A percentile compares a stretch with the other conserved stretches of the same genome.
Evolutionary conservation across 306 rosid genomes (phyloP).

Genomic region (Hylodesmum podocarpum): DNA sequence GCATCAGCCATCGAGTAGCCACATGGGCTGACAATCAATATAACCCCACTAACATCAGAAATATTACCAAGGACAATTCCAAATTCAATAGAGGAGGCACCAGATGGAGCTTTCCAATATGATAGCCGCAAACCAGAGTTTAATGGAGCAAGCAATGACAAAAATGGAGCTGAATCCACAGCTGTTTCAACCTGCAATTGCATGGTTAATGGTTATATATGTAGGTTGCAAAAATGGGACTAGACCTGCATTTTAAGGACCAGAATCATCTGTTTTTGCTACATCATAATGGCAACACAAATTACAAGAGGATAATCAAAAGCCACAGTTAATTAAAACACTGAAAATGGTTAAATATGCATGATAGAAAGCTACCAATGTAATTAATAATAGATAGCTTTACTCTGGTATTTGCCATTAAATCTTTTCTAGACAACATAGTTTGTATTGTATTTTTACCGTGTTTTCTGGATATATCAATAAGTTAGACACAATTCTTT

Average conservation of each 20-base stretch:
- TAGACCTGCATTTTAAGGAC: neutral
- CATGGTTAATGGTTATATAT: constrained; percentile 28
- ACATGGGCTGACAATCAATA: constrained; percentile 83
- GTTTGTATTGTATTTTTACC: constrained; percentile 1
- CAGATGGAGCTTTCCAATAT: constrained; percentile 95
- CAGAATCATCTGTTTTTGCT: neutral
- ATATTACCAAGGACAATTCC: constrained; percentile 69
- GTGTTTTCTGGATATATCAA: constrained; percentile 4
- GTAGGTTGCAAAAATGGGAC: constrained; percentile 17
- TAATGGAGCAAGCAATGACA: constrained; percentile 88
- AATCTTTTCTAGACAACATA: constrained; percentile 1
- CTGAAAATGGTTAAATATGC: constrained; percentile 14
- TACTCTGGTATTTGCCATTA: constrained; percentile 2
- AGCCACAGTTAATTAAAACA: constrained; percentile 5
- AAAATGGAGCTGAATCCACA: constrained; percentile 70
- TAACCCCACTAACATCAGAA: constrained; percentile 93
- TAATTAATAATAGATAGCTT: neutral
- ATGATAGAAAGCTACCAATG: constrained; percentile 12
- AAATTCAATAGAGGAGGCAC: constrained; percentile 68
- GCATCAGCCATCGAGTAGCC: constrained; percentile 88
- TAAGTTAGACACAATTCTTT: neutral
- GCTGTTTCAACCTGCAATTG: constrained; percentile 82
- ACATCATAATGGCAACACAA: neutral
- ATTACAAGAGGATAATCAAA: constrained; percentile 4
- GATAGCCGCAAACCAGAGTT: constrained; percentile 57